A percentile compares a stretch with the other conserved stretches of the same genome.
Conservation (phyloP, 371 early-diverging fungal species). For the Cokeromyces recurvatus region DNA sequence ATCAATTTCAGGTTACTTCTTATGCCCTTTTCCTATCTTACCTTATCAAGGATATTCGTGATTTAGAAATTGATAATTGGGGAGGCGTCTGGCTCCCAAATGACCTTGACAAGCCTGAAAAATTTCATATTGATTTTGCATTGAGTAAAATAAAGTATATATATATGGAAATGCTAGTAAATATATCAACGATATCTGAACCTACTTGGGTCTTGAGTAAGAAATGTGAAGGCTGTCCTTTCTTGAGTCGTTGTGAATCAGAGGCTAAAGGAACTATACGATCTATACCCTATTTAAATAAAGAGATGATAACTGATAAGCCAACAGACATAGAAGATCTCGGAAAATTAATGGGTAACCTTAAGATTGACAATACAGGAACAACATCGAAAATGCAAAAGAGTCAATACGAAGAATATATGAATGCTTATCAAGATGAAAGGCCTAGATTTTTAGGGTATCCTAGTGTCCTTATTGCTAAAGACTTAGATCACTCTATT, state of each 20-base stretch:
- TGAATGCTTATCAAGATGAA: constrained; percentile 16
- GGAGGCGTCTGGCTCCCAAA: constrained; percentile 49
- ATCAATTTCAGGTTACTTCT: constrained; percentile 53
- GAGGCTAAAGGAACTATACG: constrained; percentile 35
- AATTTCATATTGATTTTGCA: constrained; percentile 43
- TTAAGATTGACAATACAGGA: constrained; percentile 3
- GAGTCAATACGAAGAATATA: not conserved
- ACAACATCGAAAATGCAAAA: no score
- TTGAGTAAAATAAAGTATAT: constrained; percentile 38
- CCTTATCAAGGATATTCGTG: constrained; percentile 31
- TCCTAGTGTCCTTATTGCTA: constrained; percentile 17
- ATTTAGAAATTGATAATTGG: constrained; percentile 33
- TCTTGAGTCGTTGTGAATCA: constrained; percentile 25
- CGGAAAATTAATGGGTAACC: constrained; percentile 3
- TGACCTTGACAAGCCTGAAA: constrained; percentile 19
- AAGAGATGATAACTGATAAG: constrained; percentile 16
- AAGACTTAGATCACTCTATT: constrained; percentile 21
- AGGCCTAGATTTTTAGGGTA: constrained; percentile 31
- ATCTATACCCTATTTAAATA: constrained; percentile 29
- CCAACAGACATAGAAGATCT: constrained; percentile 45
- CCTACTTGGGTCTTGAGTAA: constrained; percentile 38
- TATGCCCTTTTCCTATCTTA: constrained; percentile 45
- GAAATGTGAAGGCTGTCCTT: constrained; percentile 43
- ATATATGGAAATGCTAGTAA: constrained; percentile 28
- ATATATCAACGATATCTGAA: constrained; percentile 22